These are phyloP conservation scores for Fusarium ambrosium DNA, from an alignment of 2,329 filamentous ascomycete genomes.

Conservation along the genomic window DNA sequence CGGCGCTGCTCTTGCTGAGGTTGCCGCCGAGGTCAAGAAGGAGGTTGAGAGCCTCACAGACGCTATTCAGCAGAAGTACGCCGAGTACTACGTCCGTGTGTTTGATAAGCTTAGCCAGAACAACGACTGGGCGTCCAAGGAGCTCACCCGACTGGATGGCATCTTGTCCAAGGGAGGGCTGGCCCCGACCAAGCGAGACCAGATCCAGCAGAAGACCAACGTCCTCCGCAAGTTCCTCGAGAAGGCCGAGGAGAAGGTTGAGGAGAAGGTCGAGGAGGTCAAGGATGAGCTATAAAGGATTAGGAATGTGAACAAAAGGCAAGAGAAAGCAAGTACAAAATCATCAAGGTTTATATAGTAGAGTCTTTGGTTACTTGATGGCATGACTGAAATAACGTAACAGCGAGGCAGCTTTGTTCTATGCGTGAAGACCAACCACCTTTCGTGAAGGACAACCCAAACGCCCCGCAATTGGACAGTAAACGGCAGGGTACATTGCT, in stretches of 20 bases:
- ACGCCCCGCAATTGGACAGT: constrained; percentile 19
- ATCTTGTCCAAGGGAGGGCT: constrained; percentile 90
- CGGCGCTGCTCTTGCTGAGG: constrained; percentile 71
- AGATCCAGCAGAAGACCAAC: constrained; percentile 88
- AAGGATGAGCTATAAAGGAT: constrained; percentile 54
- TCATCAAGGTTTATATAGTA: constrained; percentile 33
- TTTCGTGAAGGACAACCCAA: constrained; percentile 29
- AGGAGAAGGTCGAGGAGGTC: constrained; percentile 72
- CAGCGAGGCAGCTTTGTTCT: constrained; percentile 21
- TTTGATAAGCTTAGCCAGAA: constrained; percentile 87
- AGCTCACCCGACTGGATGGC: constrained; percentile 82
- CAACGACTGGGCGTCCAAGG: constrained; percentile 85
- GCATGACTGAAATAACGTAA: constrained; percentile 31
- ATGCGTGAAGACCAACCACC: constrained; percentile 25
- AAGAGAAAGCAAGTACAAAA: constrained; percentile 26
- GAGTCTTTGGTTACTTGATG: constrained; percentile 39
- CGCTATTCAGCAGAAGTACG: constrained; percentile 78
- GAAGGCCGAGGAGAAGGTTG: constrained; percentile 67
- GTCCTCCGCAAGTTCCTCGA: constrained; percentile 83
- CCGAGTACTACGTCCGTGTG: constrained; percentile 93
- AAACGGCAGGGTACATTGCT: background rate
- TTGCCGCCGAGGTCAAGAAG: constrained; percentile 79
- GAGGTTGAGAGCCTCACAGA: constrained; percentile 75
- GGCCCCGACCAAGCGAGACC: constrained; percentile 87
- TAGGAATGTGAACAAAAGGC: constrained; percentile 9